Evolutionary conservation across 2,329 filamentous ascomycete species (phyloP).

Genomic region (Simplicillium sp.): DNA sequence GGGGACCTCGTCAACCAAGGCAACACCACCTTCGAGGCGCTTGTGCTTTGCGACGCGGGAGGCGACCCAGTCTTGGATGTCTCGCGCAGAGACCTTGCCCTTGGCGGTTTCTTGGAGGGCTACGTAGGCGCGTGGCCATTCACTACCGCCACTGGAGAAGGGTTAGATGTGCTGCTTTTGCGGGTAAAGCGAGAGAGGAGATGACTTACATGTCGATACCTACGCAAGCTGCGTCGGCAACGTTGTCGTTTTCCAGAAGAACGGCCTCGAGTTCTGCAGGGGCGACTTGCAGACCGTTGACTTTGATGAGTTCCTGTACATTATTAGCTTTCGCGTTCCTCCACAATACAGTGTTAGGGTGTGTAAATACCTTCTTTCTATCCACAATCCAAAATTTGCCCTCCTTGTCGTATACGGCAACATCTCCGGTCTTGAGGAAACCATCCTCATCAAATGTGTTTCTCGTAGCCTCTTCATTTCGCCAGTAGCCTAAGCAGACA

Average conservation of each 20-base stretch:
- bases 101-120: conserved; percentile 34
- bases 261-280: conserved; percentile 47
- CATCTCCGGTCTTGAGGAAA: conserved; percentile 52
- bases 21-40: conserved; percentile 38
- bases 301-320: conserved; percentile 45
- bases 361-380: conserved; percentile 34
- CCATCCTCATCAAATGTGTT: conserved; percentile 40
- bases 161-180: background rate
- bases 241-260: conserved; percentile 37
- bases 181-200: background rate
- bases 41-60: conserved; percentile 41
- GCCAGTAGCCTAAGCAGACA: conserved; percentile 50
- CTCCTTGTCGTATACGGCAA: conserved; percentile 36
- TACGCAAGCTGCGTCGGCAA: conserved; percentile 46
- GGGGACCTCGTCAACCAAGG: conserved; percentile 46
- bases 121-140: conserved; percentile 45
- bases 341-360: background rate
- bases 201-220: conserved; percentile 37
- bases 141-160: conserved; percentile 29
- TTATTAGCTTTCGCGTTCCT: conserved; percentile 8
- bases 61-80: conserved; percentile 41
- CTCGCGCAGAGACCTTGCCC: conserved; percentile 34
- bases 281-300: conserved; percentile 50
- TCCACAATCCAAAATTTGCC: conserved; percentile 35
- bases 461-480: conserved; percentile 42